Base-by-base conservation (phyloP, 2,329 filamentous ascomycete species). In the Neonectria punicea region DNA sequence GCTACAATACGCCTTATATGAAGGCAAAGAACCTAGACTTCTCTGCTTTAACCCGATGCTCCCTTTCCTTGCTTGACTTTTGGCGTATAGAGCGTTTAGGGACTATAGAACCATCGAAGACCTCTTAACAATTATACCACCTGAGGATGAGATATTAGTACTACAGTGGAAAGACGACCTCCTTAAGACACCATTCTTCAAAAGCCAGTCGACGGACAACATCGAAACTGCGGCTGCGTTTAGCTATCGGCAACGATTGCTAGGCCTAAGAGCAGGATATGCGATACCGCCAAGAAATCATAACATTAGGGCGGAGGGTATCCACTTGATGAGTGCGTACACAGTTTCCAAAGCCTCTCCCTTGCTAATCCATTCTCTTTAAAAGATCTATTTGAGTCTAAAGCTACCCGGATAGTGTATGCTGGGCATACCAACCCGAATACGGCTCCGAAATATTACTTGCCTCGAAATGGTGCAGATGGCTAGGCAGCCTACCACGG, bases 161-260 rank as follows among this genome's bases (percentile, higher is more conserved):
- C 14, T 55, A 55, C 20, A 55, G 39, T 55, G 25, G 53, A 55
- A 55, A 39, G 53, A 55, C 22, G 20, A 44, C 39, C 53, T 55
- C 39, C 53, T 55, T 55, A 20, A 55, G 53, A 55, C 20, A 39
- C 53, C 36, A 44, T 55, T 55, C 36, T 55, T 55, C 22, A 43
- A 39, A 55, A 55, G 53, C 39, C 8, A 55, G 34, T 55, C 53
- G 25, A 55, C 13, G 6, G 53, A 55, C 10, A 25, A 55, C n/a
- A 55, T 55, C 53, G 14, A 44, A 43, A 44, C 53, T 55, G 53
- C 36, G 22, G 36, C 34, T 55, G 36, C 20, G 34, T 55, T 55
- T n/a, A 55, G 36, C 32, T 13, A 55, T 44, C 14, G 22, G 39
- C 22, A 43, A 55, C 14, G 53, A 55, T 43, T 25, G 25, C 32